Conservation (phyloP, 2,329 filamentous ascomycete genomes). For the Xylariaceae sp. region DNA sequence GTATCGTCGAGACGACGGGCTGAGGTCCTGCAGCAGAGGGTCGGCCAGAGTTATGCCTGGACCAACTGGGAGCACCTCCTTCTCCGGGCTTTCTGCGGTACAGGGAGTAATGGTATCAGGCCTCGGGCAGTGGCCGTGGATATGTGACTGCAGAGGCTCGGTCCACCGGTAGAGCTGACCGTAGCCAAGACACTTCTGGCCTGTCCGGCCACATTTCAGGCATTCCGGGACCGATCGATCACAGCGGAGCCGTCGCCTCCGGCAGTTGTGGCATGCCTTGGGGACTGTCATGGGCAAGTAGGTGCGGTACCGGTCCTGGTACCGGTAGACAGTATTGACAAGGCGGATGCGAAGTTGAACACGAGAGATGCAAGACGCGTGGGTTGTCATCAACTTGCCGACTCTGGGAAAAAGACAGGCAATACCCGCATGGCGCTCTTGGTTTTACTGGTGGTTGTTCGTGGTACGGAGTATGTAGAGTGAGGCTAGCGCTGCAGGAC, state of each 20-base stretch:
- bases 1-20: constrained; percentile 37
- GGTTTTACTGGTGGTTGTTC: too few species aligned
- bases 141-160: constrained; percentile 27
- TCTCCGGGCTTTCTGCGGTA: constrained; percentile 4
- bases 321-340: too few species aligned
- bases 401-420: too few species aligned
- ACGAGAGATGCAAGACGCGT: too few species aligned
- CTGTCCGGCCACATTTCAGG: constrained; percentile 49
- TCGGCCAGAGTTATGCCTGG: constrained; percentile 32
- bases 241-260: constrained; percentile 52
- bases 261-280: constrained; percentile 55
- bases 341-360: too few species aligned
- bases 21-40: constrained; percentile 48
- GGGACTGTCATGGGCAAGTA: constrained; percentile 15
- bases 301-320: too few species aligned
- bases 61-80: not conserved
- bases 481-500: too few species aligned
- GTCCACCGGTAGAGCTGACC: constrained; percentile 55
- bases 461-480: too few species aligned
- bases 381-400: too few species aligned
- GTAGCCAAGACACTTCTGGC: constrained; percentile 54
- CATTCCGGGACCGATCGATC: constrained; percentile 53
- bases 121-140: not conserved
- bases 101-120: constrained; percentile 9
- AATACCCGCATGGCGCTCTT: too few species aligned